Conservation (phyloP, 2,329 filamentous ascomycete genomes). For the Talaromyces sp. region DNA sequence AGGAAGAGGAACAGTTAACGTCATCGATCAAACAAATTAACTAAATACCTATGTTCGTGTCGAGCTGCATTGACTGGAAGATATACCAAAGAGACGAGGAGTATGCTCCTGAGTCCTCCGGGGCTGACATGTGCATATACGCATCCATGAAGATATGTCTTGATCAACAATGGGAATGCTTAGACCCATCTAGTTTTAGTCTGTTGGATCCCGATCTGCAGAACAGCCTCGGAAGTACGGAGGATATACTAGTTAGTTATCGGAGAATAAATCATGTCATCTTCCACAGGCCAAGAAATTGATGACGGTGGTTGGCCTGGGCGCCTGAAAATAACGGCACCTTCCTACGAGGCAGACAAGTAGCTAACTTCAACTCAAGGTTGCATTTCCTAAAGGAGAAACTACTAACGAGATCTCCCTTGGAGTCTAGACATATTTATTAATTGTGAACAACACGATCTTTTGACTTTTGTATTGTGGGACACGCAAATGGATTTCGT, state of each 20-base stretch:
- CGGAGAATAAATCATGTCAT: too few species aligned
- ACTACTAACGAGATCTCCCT: neutral
- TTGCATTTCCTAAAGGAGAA: neutral
- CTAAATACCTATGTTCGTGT: neutral
- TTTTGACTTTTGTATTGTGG: neutral
- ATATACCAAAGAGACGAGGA: too few species aligned
- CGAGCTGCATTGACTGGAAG: neutral
- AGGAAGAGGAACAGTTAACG: neutral
- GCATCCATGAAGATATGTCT: neutral
- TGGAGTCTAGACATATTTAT: too few species aligned
- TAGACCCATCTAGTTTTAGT: too few species aligned
- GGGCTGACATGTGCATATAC: neutral
- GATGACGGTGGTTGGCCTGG: neutral
- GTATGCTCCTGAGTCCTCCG: too few species aligned
- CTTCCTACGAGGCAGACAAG: neutral
- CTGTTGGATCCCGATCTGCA: too few species aligned
- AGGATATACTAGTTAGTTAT: too few species aligned
- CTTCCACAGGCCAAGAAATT: neutral
- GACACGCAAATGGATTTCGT: neutral
- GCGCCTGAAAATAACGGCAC: constrained; percentile 5
- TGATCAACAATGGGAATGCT: neutral
- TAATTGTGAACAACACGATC: too few species aligned
- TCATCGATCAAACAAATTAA: neutral
- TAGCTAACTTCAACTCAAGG: neutral
- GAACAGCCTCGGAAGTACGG: too few species aligned